Percentiles rank a stretch among this genome's conserved stretches.
Evolutionary conservation across 805 yeast species (phyloP).

Genomic region (Monosporozyma yasuniensis): DNA sequence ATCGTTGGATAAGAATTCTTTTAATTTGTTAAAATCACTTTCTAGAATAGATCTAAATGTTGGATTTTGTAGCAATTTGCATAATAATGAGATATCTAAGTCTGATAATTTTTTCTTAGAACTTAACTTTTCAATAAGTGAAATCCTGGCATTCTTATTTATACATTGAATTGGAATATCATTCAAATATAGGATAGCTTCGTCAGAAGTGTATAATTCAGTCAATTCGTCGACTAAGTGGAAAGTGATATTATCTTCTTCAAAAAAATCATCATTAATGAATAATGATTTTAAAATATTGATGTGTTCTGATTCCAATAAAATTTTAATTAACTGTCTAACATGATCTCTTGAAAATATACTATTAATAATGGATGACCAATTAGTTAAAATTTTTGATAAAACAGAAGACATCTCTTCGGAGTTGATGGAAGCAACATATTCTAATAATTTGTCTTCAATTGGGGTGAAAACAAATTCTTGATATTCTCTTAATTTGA

Average conservation of each 20-base stretch:
- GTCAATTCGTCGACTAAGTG: constrained; percentile 21
- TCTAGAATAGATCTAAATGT: constrained; percentile 49
- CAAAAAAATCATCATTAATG: constrained; percentile 37
- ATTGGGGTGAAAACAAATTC: constrained; percentile 21
- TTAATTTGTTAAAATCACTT: constrained; percentile 26
- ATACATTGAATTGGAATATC: constrained; percentile 45
- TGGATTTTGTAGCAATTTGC: constrained; percentile 40
- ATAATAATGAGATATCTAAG: constrained; percentile 21
- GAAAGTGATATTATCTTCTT: constrained; percentile 36
- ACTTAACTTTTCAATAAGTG: constrained; percentile 21
- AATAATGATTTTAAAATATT: constrained; percentile 22
- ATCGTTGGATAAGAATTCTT: constrained; percentile 4
- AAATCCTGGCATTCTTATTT: constrained; percentile 29
- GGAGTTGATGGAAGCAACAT: constrained; percentile 6
- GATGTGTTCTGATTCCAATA: constrained; percentile 23
- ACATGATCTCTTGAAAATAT: constrained; percentile 29
- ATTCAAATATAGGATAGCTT: constrained; percentile 6
- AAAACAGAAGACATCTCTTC: constrained; percentile 5
- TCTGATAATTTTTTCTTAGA: constrained; percentile 3
- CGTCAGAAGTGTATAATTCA: constrained; percentile 4
- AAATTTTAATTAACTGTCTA: constrained; percentile 19
- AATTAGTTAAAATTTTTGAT: constrained; percentile 35
- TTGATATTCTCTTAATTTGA: constrained; percentile 44
- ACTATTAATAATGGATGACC: constrained; percentile 43
- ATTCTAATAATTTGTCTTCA: constrained; percentile 19